These are phyloP conservation scores for Russula foetens DNA, from an alignment of 768 basidiomycete genomes.

Conservation along the genomic window DNA sequence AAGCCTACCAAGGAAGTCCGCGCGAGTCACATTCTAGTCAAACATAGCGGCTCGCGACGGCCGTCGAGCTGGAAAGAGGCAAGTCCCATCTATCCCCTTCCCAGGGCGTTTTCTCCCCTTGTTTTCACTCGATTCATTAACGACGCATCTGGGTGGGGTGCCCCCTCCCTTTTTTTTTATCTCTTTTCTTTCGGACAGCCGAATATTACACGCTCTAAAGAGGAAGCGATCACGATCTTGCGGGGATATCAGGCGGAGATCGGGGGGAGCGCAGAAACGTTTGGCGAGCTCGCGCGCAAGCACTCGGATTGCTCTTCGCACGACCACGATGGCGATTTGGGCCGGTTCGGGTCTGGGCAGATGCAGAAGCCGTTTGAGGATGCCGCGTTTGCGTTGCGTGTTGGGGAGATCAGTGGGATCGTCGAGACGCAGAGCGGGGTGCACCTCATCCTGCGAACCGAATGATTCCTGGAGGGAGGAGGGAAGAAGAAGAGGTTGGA, in stretches of 20 bases:
- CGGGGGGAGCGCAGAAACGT: constrained; percentile 43
- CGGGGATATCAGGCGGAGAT: constrained; percentile 56
- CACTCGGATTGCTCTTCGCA: constrained; percentile 93
- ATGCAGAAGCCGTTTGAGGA: constrained; percentile 99
- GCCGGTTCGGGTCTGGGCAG: constrained; percentile 73
- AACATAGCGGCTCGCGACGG: constrained; percentile 73
- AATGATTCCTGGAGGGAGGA: constrained; percentile 29
- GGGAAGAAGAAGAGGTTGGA: too few relatives aligned
- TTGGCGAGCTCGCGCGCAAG: constrained; percentile 62
- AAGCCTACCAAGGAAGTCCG: constrained; percentile 53
- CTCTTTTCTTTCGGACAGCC: constrained; percentile 30
- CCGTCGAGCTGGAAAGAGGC: constrained; percentile 85
- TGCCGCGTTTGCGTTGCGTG: constrained; percentile 61
- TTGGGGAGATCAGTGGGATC: constrained; percentile 72
- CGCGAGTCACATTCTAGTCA: constrained; percentile 93
- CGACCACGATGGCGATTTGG: constrained; percentile 75
- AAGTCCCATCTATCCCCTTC: constrained; percentile 20
- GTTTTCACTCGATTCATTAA: neutral
- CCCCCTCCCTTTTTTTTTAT: neutral
- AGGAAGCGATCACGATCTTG: constrained; percentile 83
- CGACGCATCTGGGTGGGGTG: too few relatives aligned
- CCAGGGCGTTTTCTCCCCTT: neutral
- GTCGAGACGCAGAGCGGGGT: constrained; percentile 92
- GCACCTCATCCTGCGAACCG: constrained; percentile 86
- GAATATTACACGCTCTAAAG: constrained; percentile 79